A percentile compares a stretch with the other conserved stretches of the same genome.
Conservation (phyloP, 1,139 yeast genomes). For the Arxiozyma telluris region DNA sequence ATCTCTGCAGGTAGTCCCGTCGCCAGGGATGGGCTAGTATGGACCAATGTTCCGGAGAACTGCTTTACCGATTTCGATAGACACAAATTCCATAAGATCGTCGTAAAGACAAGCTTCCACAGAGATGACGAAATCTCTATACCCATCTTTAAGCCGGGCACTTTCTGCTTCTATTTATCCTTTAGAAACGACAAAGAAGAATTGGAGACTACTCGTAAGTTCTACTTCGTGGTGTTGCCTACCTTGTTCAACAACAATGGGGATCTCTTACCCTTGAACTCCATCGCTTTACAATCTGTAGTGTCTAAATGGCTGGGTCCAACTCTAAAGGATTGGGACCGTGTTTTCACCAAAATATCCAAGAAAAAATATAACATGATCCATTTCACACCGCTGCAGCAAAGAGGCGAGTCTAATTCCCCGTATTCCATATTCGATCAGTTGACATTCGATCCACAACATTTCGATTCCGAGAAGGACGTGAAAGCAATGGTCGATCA, state of each 20-base stretch:
- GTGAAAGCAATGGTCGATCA: conserved; percentile 39
- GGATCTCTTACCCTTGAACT: conserved; percentile 58
- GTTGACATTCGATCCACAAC: conserved; percentile 56
- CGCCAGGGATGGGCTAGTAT: conserved; percentile 58
- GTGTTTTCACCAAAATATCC: conserved; percentile 50
- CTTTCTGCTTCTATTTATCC: conserved; percentile 59
- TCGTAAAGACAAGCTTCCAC: conserved; percentile 44
- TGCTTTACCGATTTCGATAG: conserved; percentile 44
- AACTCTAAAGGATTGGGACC: conserved; percentile 47
- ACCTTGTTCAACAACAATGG: conserved; percentile 46
- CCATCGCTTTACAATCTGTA: conserved; percentile 77
- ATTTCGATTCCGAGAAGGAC: conserved; percentile 46
- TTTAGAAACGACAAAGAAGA: conserved; percentile 35
- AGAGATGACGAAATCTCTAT: conserved; percentile 54
- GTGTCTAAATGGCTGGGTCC: conserved; percentile 88
- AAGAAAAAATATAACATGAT: conserved; percentile 86
- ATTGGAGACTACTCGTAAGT: conserved; percentile 43
- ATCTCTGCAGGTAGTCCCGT: conserved; percentile 69
- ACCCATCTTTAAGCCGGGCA: conserved; percentile 64
- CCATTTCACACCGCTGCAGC: conserved; percentile 89
- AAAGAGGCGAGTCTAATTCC: conserved; percentile 80
- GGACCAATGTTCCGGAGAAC: conserved; percentile 63
- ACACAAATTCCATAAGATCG: conserved; percentile 41
- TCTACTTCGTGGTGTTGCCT: conserved; percentile 78
- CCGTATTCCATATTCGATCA: conserved; percentile 92